A percentile compares a stretch with the other conserved stretches of the same genome.
These are phyloP conservation scores for Wickerhamomyces bisporus DNA, from an alignment of 805 yeast species.

Conservation along the genomic window DNA sequence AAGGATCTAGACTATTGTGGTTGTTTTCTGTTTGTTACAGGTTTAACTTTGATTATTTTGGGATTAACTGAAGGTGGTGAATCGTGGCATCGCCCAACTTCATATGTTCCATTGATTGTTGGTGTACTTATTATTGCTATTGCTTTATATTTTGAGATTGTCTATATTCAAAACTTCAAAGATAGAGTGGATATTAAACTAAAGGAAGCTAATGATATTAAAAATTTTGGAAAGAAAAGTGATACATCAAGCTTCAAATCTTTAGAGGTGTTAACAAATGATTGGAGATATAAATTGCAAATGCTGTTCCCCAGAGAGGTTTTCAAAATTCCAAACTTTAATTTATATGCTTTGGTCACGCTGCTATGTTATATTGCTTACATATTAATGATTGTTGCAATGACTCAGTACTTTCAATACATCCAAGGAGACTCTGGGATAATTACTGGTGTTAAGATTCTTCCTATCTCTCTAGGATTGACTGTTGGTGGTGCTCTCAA, in stretches of 20 bases:
- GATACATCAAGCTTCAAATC: not conserved
- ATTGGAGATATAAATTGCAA: slow-evolving; percentile 15
- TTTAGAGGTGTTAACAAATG: slow-evolving; percentile 1
- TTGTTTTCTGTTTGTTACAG: slow-evolving; percentile 27
- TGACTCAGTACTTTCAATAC: slow-evolving; percentile 25
- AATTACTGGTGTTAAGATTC: slow-evolving; percentile 30
- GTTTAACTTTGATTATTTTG: slow-evolving; percentile 32
- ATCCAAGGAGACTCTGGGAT: slow-evolving; percentile 27
- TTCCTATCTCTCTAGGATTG: slow-evolving; percentile 31
- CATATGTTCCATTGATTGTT: slow-evolving; percentile 37
- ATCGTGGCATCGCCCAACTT: slow-evolving; percentile 35
- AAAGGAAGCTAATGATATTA: slow-evolving; percentile 4
- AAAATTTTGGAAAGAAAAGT: not conserved
- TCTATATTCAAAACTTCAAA: slow-evolving; percentile 15
- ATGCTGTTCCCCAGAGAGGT: slow-evolving; percentile 26
- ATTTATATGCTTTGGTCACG: slow-evolving; percentile 17
- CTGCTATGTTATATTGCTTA: slow-evolving; percentile 18
- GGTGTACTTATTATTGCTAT: slow-evolving; percentile 29
- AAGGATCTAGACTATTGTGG: slow-evolving; percentile 33
- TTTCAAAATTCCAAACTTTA: slow-evolving; percentile 23
- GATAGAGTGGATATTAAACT: slow-evolving; percentile 4
- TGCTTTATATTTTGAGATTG: slow-evolving; percentile 28
- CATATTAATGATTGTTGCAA: slow-evolving; percentile 17
- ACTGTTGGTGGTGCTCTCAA: slow-evolving; percentile 24
- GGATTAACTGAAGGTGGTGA: slow-evolving; percentile 44